Conservation (phyloP, 208 protist species). For the Porcisia deanei region DNA sequence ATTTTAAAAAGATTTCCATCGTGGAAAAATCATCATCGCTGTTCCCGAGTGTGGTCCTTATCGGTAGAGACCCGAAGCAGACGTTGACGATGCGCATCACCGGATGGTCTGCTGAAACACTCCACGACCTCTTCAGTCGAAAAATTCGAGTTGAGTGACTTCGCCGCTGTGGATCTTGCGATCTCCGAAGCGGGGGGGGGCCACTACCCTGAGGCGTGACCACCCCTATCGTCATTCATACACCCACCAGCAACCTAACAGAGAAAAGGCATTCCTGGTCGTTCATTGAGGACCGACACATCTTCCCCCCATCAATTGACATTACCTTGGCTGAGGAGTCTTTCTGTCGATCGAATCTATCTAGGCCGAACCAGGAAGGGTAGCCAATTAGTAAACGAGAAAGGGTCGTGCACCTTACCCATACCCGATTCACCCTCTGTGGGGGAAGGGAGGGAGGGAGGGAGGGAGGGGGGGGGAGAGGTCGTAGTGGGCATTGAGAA, state of each 20-base stretch:
- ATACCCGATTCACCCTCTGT: no score
- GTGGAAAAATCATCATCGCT: conserved; percentile 2
- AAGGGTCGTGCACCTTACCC: no score
- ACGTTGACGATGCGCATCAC: conserved; percentile 25
- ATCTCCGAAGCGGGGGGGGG: neutral
- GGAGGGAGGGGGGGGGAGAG: no score
- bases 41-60: conserved; percentile 31
- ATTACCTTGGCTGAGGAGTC: no score
- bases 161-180: no score
- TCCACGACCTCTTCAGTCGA: conserved; percentile 39
- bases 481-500: no score
- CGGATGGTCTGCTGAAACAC: conserved; percentile 34
- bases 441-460: no score
- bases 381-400: no score
- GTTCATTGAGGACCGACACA: neutral
- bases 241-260: no score
- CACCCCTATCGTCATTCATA: neutral
- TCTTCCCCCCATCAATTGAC: neutral
- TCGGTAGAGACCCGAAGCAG: conserved; percentile 12
- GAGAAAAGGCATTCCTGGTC: neutral
- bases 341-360: no score
- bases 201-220: neutral
- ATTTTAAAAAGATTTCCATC: conserved; percentile 23
- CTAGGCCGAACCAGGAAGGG: no score
- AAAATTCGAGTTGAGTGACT: conserved; percentile 23